phyloP scores from a whole-genome alignment of 2,329 filamentous ascomycete species.

The Arthrobotrys sinensis region DNA sequence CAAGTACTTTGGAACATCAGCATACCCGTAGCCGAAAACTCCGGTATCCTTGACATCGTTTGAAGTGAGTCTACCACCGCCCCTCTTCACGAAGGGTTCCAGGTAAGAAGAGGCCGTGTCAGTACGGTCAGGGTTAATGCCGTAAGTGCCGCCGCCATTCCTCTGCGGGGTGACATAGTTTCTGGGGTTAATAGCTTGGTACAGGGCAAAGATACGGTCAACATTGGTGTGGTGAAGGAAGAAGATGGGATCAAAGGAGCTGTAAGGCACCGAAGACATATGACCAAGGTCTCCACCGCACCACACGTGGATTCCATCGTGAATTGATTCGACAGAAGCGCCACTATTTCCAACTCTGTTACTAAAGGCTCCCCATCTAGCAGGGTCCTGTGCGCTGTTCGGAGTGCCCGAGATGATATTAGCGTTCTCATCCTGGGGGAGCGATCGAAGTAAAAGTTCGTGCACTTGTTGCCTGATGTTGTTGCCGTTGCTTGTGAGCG shows the following conservation, averaged over 20 bases:
- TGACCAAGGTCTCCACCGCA: conserved; percentile 61
- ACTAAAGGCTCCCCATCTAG: conserved; percentile 39
- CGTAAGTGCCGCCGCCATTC: conserved; percentile 43
- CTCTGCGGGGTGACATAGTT: conserved; percentile 17
- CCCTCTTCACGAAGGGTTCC: conserved; percentile 1
- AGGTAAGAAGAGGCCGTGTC: conserved; percentile 9
- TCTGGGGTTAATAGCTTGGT: conserved; percentile 78
- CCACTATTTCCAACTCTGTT: conserved; percentile 17
- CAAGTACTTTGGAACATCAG: conserved; percentile 19
- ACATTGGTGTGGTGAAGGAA: conserved; percentile 83
- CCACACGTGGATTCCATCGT: conserved; percentile 74
- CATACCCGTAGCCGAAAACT: conserved; percentile 38
- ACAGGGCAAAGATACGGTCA: conserved; percentile 82
- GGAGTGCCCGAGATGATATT: too few species aligned
- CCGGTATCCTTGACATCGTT: conserved; percentile 17
- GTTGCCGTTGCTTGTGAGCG: conserved; percentile 7
- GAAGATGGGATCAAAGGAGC: conserved; percentile 85
- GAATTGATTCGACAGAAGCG: conserved; percentile 72
- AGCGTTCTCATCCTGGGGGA: too few species aligned
- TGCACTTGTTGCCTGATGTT: conserved; percentile 13
- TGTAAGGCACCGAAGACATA: conserved; percentile 69
- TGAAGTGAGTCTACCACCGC: conserved; percentile 11
- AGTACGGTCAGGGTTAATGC: background rate
- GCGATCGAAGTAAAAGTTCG: conserved; percentile 2
- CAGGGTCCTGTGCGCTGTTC: background rate